Evolutionary conservation across 2,329 filamentous ascomycete genomes (phyloP), one percentile per base, ranked within the genome.

Genomic region (Fusarium robinianum): DNA sequence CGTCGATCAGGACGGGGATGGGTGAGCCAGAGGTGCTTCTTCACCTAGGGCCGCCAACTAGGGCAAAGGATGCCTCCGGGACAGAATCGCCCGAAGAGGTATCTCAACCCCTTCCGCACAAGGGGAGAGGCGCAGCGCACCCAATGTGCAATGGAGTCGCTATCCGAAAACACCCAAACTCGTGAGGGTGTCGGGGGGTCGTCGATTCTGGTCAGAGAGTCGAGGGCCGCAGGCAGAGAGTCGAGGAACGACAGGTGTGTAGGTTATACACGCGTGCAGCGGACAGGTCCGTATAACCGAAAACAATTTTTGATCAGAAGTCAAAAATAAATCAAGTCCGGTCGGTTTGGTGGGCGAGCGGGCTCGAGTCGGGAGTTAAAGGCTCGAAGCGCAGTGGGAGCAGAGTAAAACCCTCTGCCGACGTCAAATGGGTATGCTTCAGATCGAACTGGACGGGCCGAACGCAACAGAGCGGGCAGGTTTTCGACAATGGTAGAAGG

Each of bases 51-150:
- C 39, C 43, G 47, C 49, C 49, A 44, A 41, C 23, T 34, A 27
- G 43, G 37, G 40, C 17, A 47, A 37, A 52, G n/a, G 34, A 57
- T 37, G 43, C 52, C 53, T 50, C 48, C 44, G 46, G 41, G 52
- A 41, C n/a, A 51, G 26, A 44, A 31, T 50, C 48, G 49, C 46
- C 51, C 47, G 40, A 53, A 49, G 38, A 52, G 49, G 44, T 53
- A 46, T 57, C 54, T 61, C 46, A 58, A 60, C 53, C 52, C 58
- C 55, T 51, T 60, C 50, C 48, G 35, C 50, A 50, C 41, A 29
- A 48, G 46, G 42, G 48, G 50, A 61, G 55, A 60, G 49, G 44
- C 46, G 47, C 48, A 53, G 41, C 49, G 48, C 58, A 61, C 58
- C 52, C 49, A 46, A 35, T 41, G 47, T 56, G 50, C 55, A 53